These are phyloP conservation scores for Tetrapisispora pingtungensis DNA, from an alignment of 805 yeast genomes.

Conservation along the genomic window DNA sequence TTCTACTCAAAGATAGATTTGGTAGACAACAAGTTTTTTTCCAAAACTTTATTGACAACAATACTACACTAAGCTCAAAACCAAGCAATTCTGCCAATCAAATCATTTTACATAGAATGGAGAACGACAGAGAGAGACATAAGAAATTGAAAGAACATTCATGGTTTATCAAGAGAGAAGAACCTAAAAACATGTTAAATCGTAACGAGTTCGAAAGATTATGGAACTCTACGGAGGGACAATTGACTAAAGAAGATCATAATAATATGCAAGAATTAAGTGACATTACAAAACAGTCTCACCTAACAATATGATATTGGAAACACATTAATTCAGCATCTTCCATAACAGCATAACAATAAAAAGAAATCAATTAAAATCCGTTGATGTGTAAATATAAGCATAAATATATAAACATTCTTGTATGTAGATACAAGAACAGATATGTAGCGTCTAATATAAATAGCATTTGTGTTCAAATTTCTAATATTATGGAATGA, in stretches of 20 bases:
- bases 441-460: no score
- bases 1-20: slow-evolving; percentile 13
- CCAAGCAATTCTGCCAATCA: neutral
- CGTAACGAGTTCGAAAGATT: slow-evolving; percentile 41
- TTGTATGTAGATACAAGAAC: no score
- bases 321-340: no score
- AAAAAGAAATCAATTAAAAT: no score
- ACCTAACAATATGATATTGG: slow-evolving; percentile 14
- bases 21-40: slow-evolving; percentile 5
- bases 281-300: slow-evolving; percentile 43
- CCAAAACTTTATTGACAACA: slow-evolving; percentile 3
- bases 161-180: slow-evolving; percentile 20
- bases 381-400: no score
- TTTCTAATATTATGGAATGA: no score
- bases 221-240: slow-evolving; percentile 29
- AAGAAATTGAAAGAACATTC: slow-evolving; percentile 80
- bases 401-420: no score
- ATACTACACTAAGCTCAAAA: neutral
- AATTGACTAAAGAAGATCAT: slow-evolving; percentile 38
- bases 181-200: slow-evolving; percentile 21
- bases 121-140: slow-evolving; percentile 85
- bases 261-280: slow-evolving; percentile 46
- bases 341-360: no score
- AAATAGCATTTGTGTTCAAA: no score
- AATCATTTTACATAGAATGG: slow-evolving; percentile 62